Evolutionary conservation across 1,284 basidiomycete species (phyloP), one percentile per base, ranked within the genome.

Genomic region (Boletellus deceptivus): DNA sequence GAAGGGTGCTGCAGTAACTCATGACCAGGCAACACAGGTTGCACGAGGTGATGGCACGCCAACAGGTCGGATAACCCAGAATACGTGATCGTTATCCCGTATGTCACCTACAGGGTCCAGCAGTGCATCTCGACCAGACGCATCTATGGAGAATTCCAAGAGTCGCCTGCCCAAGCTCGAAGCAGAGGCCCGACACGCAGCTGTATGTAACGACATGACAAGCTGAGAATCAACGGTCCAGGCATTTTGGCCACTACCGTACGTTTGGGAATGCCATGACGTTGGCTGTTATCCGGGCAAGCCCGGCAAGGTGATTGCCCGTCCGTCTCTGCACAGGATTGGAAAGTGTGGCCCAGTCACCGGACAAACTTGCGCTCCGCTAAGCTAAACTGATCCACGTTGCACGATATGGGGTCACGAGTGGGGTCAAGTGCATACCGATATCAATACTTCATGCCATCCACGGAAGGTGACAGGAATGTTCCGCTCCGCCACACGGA

Each of bases 201-300:
- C 29, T 24, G 39, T 33, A 44, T 24, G 47, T 55, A 50, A 50
- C 33, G 27, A n/a, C 27, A 37, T 11, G 45, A 55, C 53, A 47
- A 34, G 22, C 17, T 14, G 10, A 43, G 20, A 38, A 33, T 16
- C 14, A 49, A 37, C 39, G n/a, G 6, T n/a, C 39, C 31, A 52
- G 38, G 39, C 54, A 37, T 43, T 31, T 41, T 39, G 42, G 22
- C 43, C 51, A 46, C 36, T 37, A 43, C 43, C 46, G 44, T 37
- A n/a, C 17, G 22, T 58, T 61, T 52, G 59, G 56, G 25, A 47
- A 55, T 46, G 52, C 29, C 14, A 41, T 43, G 18, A 24, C 16
- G 18, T 38, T 45, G 6, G 22, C 33, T 7, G 40, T 50, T 37
- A 34, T 49, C 48, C 43, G 18, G 29, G 29, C 9, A 43, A 52